Evolutionary conservation across 2,329 filamentous ascomycete species (phyloP), one percentile per base, ranked within the genome.

Genomic region (Botryotinia convoluta): DNA sequence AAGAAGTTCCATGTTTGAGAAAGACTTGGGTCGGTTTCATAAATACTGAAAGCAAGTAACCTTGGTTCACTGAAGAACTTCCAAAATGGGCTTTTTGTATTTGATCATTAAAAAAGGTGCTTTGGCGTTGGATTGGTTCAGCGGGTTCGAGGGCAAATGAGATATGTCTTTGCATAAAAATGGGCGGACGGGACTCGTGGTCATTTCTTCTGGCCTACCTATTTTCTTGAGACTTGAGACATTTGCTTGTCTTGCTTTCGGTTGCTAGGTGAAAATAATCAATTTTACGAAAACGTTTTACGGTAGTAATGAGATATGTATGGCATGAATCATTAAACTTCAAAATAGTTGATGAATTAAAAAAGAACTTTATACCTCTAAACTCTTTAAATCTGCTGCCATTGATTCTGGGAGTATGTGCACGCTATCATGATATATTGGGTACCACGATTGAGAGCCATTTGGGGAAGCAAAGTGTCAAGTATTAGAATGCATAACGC

Each of bases 1-100:
- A 79, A 44, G 72, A 76, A 61, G 75, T 61, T 63, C 77, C 77
- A 44, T 74, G 74, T 10, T 74, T 81, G 61, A 76, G 69, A 32
- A 73, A 77, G 60, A 77, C 70, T 37, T 80, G 77, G 77, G 78
- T 80, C 67, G 77, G 78, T 54, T 73, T 72, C 51, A 68, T 62
- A 44, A 67, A 35, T 68, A 37, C 62, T 59, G 62, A 69, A 61
- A 72, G 42, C 39, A 72, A 72, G 22, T 72, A 65, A 68, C 39
- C 45, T 67, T 37, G 37, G 45, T 71, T 54, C 63, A 60, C 29
- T 48, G 16, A 44, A 39, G 42, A 51, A 71, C 69, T 59, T 70
- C 54, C 16, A 39, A 39, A n/a, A 61, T 39, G 35, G 42, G 64
- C 57, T 63, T 67, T 72, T 72, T 72, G 70, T 72, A 68, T 57